phyloP scores from a whole-genome alignment of 208 protist species.

The Trypanosoma platydactyli region DNA sequence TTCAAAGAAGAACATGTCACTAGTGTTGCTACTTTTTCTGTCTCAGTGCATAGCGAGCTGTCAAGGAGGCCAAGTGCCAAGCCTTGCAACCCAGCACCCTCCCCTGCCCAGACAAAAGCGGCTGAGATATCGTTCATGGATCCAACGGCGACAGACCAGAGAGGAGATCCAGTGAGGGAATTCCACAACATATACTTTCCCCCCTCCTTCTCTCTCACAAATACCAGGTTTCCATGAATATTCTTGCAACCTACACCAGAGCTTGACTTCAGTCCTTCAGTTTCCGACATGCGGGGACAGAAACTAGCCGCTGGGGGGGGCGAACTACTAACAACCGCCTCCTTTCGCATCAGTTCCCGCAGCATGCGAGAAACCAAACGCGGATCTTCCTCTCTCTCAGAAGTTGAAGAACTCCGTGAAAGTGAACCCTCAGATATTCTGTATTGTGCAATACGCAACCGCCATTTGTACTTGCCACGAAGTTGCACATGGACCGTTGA shows the following conservation, averaged over 20 bases:
- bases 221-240: not conserved
- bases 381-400: constrained; percentile 15
- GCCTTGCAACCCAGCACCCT: constrained; percentile 6
- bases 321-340: not conserved
- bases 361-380: constrained; percentile 54
- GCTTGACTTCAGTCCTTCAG: not conserved
- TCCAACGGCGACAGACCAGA: constrained; percentile 16
- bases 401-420: not conserved
- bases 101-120: constrained; percentile 22
- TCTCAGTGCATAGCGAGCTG: not conserved
- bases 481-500: constrained; percentile 55
- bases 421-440: constrained; percentile 36
- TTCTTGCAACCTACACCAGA: constrained; percentile 1
- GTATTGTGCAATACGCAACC: constrained; percentile 49
- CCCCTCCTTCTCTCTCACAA: constrained; percentile 6
- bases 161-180: not conserved
- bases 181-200: constrained; percentile 25
- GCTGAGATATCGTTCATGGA: not conserved
- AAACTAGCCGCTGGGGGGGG: not conserved
- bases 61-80: constrained; percentile 15
- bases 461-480: constrained; percentile 62
- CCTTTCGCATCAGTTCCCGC: constrained; percentile 36
- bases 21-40: not conserved
- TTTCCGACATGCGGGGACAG: not conserved
- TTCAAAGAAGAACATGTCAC: not conserved